Conservation (phyloP, 2,329 filamentous ascomycete species). For the Venturia aucupariae region DNA sequence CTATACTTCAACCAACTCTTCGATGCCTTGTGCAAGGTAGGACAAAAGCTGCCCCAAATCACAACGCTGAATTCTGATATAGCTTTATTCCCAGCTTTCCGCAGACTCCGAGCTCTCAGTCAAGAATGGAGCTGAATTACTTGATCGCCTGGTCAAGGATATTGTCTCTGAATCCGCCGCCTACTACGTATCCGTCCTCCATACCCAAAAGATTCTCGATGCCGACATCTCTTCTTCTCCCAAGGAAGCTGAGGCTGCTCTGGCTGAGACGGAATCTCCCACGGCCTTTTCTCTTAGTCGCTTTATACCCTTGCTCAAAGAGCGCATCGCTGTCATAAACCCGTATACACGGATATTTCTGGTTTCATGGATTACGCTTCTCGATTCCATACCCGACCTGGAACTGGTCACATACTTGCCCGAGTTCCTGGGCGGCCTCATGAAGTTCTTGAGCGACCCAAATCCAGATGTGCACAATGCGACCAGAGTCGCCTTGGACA, state of each 20-base stretch:
- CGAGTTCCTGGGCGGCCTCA: constrained; percentile 78
- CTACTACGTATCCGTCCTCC: constrained; percentile 84
- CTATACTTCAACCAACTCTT: constrained; percentile 99
- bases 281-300: constrained; percentile 85
- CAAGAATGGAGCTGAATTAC: constrained; percentile 91
- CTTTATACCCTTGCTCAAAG: constrained; percentile 89
- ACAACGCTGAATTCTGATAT: background rate
- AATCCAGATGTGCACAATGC: constrained; percentile 92
- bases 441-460: constrained; percentile 85
- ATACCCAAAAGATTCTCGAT: constrained; percentile 48
- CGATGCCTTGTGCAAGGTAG: constrained; percentile 88
- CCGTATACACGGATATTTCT: constrained; percentile 92
- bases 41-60: background rate
- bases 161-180: constrained; percentile 93
- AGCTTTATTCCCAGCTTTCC: constrained; percentile 54
- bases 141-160: constrained; percentile 91
- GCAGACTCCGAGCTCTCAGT: constrained; percentile 95
- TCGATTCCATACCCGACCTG: constrained; percentile 93
- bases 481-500: constrained; percentile 79
- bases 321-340: constrained; percentile 88
- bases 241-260: constrained; percentile 33
- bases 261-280: constrained; percentile 40
- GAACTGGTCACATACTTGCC: constrained; percentile 90
- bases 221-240: constrained; percentile 41
- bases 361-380: constrained; percentile 87